phyloP scores from a whole-genome alignment of 192 early-diverging fungal species.

The Backusella mclennaniae region DNA sequence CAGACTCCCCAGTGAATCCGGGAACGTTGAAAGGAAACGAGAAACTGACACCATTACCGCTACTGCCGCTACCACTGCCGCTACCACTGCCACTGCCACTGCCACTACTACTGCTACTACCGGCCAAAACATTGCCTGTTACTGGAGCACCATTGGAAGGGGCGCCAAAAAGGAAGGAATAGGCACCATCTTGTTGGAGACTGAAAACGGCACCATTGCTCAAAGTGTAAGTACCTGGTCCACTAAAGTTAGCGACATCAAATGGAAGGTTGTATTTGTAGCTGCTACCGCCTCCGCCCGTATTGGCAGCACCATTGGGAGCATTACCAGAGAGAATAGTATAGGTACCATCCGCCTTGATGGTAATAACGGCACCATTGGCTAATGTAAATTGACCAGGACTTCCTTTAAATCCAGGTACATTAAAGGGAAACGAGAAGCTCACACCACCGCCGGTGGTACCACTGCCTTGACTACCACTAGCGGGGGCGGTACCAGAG shows the following conservation, averaged over 20 bases:
- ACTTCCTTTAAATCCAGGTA: neutral
- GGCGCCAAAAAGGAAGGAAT: neutral
- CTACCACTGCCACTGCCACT: neutral
- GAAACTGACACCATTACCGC: neutral
- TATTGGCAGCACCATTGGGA: neutral
- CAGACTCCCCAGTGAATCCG: neutral
- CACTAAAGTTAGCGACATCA: neutral
- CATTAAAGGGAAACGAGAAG: neutral
- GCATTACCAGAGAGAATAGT: neutral
- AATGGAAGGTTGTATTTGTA: neutral
- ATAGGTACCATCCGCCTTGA: neutral
- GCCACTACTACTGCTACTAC: neutral
- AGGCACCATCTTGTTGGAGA: neutral
- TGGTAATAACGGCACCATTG: neutral
- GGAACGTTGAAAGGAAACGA: neutral
- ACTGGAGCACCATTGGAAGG: neutral
- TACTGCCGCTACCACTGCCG: neutral
- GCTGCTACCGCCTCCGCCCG: neutral
- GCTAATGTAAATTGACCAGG: neutral
- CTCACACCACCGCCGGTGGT: neutral
- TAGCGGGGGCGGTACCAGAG: neutral
- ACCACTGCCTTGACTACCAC: neutral
- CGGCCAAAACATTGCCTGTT: neutral
- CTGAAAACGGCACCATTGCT: neutral
- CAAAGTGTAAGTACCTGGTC: neutral